Evolutionary conservation across 805 yeast species (phyloP), one percentile per base, ranked within the genome.

Genomic region (Candida suzukii): DNA sequence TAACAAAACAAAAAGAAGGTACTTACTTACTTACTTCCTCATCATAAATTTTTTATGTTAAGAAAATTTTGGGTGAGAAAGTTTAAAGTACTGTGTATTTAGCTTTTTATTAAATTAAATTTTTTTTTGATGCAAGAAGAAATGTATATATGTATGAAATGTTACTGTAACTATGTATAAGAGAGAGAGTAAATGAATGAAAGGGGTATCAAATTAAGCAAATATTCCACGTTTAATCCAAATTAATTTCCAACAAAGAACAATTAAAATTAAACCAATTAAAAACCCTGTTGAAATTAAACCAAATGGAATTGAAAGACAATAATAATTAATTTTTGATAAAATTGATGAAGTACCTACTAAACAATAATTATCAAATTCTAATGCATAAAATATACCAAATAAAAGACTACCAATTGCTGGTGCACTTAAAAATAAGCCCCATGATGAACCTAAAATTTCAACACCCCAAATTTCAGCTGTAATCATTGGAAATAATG

Each of bases 401-500:
- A 74, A 84, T 2, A 75, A 46, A 4, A 83, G 67, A 2, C 91
- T 70, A 1, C 96, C 95, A 2, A 86, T 47, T 0, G 96, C 96
- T 1, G 96, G 96, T 0, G 95, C 95, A 33, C 85, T 68, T 76
- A 88, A 80, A 56, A 87, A 83, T 26, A 83, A 67, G 2, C 96
- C 96, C 87, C 95, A 90, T 2, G 88, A 81, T 1, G 95, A 82
- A 0, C 96, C 97, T 60, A 90, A 78, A 26, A 84, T 73, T 36
- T 83, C 88, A 24, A 83, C 73, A 0, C 96, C 96, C 95, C 96
- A 90, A 1, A 83, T 74, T 1, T 78, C 68, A 2, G 93, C 80
- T 4, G 84, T 80, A 4, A 88, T 66, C 0, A 95, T 80, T 7
- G 97, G 97, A 48, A 78, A 83, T 3, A 84, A 62, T 0, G 96